Base-by-base conservation (phyloP, 192 early-diverging fungal genomes). In the Neocallimastix lanati region DNA sequence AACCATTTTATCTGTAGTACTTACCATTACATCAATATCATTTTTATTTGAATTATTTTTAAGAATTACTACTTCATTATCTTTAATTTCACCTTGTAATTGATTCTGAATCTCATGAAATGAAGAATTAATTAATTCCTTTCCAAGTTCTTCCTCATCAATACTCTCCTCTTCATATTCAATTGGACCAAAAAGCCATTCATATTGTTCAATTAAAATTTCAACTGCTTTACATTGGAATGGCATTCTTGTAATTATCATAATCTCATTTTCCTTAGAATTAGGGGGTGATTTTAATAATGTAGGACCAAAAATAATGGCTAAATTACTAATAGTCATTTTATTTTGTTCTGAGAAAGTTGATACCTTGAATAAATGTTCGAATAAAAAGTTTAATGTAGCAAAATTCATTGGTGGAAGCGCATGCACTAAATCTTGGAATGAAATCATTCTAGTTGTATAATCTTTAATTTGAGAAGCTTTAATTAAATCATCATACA, bases 101-200 rank as follows among this genome's bases (percentile, higher is more conserved):
- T 67, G 50, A 67, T 11, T 67, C n/a, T 67, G 50, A n/a, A 67
- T 67, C 7, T 27, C 16, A n/a, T 67, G 21, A 11, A 67, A 67
- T 9, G 50, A 67, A 67, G 50, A 67, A 67, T 67, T 67, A n/a
- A 67, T 67, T 21, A 50, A 50, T 50, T 50, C 40, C 16, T n/a
- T 67, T 7, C 50, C 50, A 67, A 67, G 50, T n/a, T 29, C 76
- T 38, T 83, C 82, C 14, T 38, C 81, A 79, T 77, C 77, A 81
- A 29, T 30, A n/a, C 35, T 83, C 29, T 88, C 84, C 21, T 88
- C 86, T 82, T 88, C 88, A 82, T 80, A 89, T 83, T 89, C 87
- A 78, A 88, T 86, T 12, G 89, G 84, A 28, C 88, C 87, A 83
- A 89, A 89, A n/a, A 89, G 82, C 87, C 87, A 89, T 29, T 88